Base-by-base conservation (phyloP, 2,329 filamentous ascomycete species). In the Parafenestella ontariensis region DNA sequence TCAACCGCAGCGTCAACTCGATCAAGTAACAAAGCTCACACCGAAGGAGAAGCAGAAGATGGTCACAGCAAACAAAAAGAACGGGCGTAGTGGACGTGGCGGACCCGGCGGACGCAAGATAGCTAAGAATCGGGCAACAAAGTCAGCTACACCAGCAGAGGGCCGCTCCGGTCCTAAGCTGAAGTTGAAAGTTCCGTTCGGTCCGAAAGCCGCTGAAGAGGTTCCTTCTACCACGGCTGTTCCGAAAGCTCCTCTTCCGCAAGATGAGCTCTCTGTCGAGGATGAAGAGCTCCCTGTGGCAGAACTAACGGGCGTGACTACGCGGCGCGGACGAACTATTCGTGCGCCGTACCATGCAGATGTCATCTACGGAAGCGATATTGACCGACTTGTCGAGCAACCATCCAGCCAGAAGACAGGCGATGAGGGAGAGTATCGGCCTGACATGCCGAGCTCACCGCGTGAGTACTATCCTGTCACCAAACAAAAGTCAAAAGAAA, bases 251-350 rank as follows among this genome's bases (percentile, higher is more conserved):
- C 36, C 36, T 39, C 17, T 21, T 5, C 20, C 18, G 9, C 36
- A 39, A 11, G 17, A 39, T 39, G 7, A 39, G 36, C 36, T 18
- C 4, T 21, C 3, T 10, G 20, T 9, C 5, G 23, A 47, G 15
- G 24, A 23, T 1, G n/a, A 34, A 26, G 28, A 46, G 6, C n/a
- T 31, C 8, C 15, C 24, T 13, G 21, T 28, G 4, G 26, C 11
- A 10, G 17, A 20, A 17, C 24, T 33, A 13, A 15, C 39, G 20
- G 37, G 40, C 7, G 11, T 31, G 3, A 52, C 24, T 13, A 49
- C 52, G 21, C 37, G 37, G 10, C 56, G 56, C n/a, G 52, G 56
- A 26, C 29, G 58, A n/a, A 31, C 33, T 0, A 5, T 47, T 3
- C n/a, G 44, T 1, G 51, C 46, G 23, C 39, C 39, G 2, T 36